A percentile compares a stretch with the other conserved stretches of the same genome.
Evolutionary conservation across 495 filamentous ascomycete species (phyloP).

Genomic region (Tuber microsphaerosporum): DNA sequence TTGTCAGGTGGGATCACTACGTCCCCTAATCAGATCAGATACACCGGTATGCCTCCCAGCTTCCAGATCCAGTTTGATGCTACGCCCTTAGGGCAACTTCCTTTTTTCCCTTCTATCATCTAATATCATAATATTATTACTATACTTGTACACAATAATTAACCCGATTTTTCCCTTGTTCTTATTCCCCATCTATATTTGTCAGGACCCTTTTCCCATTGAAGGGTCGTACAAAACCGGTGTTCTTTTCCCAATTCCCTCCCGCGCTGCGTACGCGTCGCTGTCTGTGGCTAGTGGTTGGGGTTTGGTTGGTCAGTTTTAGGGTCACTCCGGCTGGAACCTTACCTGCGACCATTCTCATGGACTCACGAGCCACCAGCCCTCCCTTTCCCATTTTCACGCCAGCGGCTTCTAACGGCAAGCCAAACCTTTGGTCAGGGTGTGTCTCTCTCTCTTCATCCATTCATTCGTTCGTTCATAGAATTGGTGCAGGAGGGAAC

Average conservation of each 20-base stretch:
- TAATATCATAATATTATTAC: too few relatives aligned
- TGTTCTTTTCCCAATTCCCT: neutral
- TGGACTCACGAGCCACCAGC: neutral
- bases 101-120: neutral
- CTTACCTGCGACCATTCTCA: neutral
- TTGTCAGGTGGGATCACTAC: neutral
- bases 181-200: neutral
- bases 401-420: neutral
- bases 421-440: neutral
- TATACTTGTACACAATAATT: neutral
- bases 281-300: neutral
- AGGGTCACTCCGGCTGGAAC: neutral
- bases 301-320: neutral
- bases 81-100: neutral
- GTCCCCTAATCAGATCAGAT: neutral
- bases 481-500: neutral
- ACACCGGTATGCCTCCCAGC: neutral
- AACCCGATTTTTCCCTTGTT: neutral
- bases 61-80: neutral
- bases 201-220: neutral
- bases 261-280: neutral
- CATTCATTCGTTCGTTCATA: neutral
- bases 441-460: neutral
- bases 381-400: neutral
- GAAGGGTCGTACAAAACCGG: neutral